These are phyloP conservation scores for Phyllosticta citrichinensis DNA, from an alignment of 2,329 filamentous ascomycete species.

Conservation along the genomic window DNA sequence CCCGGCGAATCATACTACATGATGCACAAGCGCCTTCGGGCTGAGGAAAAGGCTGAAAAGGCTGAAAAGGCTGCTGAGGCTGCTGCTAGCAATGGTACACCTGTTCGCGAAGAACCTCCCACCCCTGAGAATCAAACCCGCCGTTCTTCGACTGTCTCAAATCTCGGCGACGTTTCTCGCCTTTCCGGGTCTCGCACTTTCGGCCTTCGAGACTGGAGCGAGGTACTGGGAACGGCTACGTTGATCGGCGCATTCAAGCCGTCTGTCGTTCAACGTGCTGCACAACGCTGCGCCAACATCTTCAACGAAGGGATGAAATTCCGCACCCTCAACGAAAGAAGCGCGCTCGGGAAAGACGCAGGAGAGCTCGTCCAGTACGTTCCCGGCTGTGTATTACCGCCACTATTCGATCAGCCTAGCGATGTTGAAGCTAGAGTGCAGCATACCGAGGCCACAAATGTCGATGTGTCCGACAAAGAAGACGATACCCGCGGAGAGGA, in stretches of 20 bases:
- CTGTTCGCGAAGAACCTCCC: background rate
- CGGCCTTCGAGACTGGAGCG: constrained; percentile 65
- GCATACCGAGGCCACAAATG: background rate
- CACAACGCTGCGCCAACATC: constrained; percentile 62
- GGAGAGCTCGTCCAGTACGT: constrained; percentile 27
- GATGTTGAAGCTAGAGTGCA: background rate
- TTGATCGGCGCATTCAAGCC: constrained; percentile 55
- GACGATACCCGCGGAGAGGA: constrained; percentile 4
- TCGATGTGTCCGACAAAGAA: background rate
- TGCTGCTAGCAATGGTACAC: background rate
- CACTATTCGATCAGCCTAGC: background rate
- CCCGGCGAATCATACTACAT: constrained; percentile 12
- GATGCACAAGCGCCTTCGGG: constrained; percentile 5
- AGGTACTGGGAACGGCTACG: constrained; percentile 69
- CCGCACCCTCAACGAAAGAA: constrained; percentile 41
- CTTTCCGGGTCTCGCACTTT: background rate
- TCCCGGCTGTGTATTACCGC: constrained; percentile 20
- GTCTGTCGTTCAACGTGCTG: constrained; percentile 55
- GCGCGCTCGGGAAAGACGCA: constrained; percentile 14
- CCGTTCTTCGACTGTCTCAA: background rate
- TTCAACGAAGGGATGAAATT: constrained; percentile 66
- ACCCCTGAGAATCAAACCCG: background rate
- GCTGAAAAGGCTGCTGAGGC: too few species aligned
- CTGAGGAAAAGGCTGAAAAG: background rate
- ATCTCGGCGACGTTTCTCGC: background rate